A percentile compares a stretch with the other conserved stretches of the same genome.
Conservation (phyloP, 257 asterid genomes). For the Solanum bukasovii region DNA sequence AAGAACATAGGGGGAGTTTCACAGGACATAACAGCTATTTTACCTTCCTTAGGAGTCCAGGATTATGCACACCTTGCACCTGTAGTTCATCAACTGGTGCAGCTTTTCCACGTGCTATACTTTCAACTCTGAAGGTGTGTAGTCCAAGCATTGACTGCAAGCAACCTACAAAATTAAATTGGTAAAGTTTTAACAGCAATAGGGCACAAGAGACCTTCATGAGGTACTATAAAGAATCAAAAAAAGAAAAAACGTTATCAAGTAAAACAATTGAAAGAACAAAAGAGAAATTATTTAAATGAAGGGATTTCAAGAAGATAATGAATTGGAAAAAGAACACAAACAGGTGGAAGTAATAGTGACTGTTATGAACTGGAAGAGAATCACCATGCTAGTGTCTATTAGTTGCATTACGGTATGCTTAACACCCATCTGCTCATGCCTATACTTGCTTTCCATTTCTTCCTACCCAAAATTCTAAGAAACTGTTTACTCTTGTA, state of each 20-base stretch:
- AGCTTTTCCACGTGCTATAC: conserved; percentile 49
- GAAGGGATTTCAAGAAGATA: not conserved
- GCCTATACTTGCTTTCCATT: not conserved
- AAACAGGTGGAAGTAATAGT: not conserved
- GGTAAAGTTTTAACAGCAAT: not conserved
- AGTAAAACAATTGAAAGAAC: not conserved
- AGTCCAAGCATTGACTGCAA: conserved; percentile 53
- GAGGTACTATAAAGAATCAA: not conserved
- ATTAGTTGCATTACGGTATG: not conserved
- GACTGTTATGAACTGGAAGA: not conserved
- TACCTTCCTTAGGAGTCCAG: conserved; percentile 54
- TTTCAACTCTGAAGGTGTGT: conserved; percentile 58
- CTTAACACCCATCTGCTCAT: not conserved
- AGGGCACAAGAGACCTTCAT: not conserved
- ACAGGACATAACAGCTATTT: not conserved
- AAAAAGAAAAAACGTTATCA: not conserved
- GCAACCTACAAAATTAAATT: conserved; percentile 34
- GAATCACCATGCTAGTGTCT: not conserved
- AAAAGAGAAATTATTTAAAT: not conserved
- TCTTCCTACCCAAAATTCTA: not conserved
- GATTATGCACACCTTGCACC: conserved; percentile 54
- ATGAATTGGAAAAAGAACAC: not conserved
- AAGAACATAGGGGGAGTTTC: not conserved
- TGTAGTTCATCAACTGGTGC: conserved; percentile 70
- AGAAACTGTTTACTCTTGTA: not conserved